Conservation (phyloP, 345 rosid species). For the Laguncularia racemosa region DNA sequence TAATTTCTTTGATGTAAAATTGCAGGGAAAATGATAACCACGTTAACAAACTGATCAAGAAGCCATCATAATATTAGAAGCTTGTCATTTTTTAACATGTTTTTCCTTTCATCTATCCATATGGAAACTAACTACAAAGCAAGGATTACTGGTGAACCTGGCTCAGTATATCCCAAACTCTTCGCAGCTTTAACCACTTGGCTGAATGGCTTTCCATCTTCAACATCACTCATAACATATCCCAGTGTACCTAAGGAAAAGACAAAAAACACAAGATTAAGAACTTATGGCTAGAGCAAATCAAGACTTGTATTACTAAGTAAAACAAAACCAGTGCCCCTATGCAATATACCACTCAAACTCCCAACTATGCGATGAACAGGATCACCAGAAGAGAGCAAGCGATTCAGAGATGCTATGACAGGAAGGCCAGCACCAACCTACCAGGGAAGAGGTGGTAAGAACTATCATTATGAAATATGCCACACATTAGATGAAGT, state of each 20-base stretch:
- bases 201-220: constrained; percentile 83
- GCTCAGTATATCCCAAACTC: constrained; percentile 88
- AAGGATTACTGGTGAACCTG: constrained; percentile 44
- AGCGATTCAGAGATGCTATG: constrained; percentile 68
- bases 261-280: background rate
- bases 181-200: constrained; percentile 84
- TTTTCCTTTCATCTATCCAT: too few species aligned
- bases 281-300: constrained; percentile 2
- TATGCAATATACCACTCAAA: constrained; percentile 60
- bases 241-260: constrained; percentile 64
- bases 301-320: constrained; percentile 4
- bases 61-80: too few species aligned
- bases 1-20: background rate
- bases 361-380: constrained; percentile 61
- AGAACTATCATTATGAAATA: background rate
- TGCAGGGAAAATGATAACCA: too few species aligned
- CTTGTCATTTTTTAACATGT: too few species aligned
- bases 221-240: constrained; percentile 92
- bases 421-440: constrained; percentile 99
- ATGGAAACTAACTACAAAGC: too few species aligned
- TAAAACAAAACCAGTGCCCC: background rate
- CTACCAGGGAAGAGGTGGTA: constrained; percentile 14
- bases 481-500: background rate
- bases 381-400: constrained; percentile 77
- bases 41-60: too few species aligned